Base-by-base conservation (phyloP, 495 filamentous ascomycete genomes). In the Xylaria nigripes region DNA sequence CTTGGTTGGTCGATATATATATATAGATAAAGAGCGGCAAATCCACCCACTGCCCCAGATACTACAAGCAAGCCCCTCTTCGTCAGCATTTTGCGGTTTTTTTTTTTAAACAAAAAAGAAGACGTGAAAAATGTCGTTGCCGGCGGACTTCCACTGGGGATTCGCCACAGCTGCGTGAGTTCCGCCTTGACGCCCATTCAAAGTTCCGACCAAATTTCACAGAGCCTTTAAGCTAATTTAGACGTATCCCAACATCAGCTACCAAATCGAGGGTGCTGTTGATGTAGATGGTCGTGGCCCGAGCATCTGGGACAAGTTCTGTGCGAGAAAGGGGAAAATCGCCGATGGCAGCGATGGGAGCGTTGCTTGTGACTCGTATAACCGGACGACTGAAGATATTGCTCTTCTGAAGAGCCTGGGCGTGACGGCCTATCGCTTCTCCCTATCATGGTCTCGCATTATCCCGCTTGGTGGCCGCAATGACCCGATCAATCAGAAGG, bases 251-350 rank as follows among this genome's bases (percentile, higher is more conserved):
- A n/a, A 42, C 53, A 56, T 29, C 59, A 86, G 84, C 58, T 88
- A 87, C 72, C 86, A 90, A 66, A 85, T 89, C 57, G 86, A 89
- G 72, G 86, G 86, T 47, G 83, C 79, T 10, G 72, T 73, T 16
- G 69, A 81, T 30, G 78, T 77, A 55, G 85, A 89, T 68, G 86
- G 86, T 55, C 81, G 86, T 40, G 83, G 80, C 29, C 80, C 83
- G 40, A 85, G 84, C 30, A 88, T 89, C 67, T 89, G 85, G 86
- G 85, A 89, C 65, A 82, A 79, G 6, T 89, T 88, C 70, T 87
- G 81, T 70, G 77, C 76, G 47, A 82, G 84, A 55, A 81, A 84
- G 43, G 84, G 85, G 56, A 89, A 87, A 69, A 86, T 89, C 45
- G 85, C 85, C 38, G 83, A 84, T 54, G 83, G 80, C 51, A 79